Evolutionary conservation across 2,329 filamentous ascomycete genomes (phyloP), one percentile per base, ranked within the genome.

Genomic region (Pyrenochaeta sp.): DNA sequence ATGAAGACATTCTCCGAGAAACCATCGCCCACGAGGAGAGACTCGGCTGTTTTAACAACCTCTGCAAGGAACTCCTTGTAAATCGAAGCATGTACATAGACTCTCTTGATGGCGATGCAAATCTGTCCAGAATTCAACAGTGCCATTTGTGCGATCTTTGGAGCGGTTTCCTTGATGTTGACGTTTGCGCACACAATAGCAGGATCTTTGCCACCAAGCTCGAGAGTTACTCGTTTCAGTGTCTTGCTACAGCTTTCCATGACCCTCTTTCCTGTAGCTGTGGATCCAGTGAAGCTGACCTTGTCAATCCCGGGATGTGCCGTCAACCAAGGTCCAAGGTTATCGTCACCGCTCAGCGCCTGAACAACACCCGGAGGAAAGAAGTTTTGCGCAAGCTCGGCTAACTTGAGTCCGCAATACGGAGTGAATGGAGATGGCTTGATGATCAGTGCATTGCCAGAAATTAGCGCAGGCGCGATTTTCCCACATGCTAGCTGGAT

Each of bases 301-400:
- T 85, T 86, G 48, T 78, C 75, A 42, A 86, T 77, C 8, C 74
- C 79, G 0, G 81, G 80, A 54, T 87, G 83, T 7, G 67, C 69
- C 0, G 81, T 84, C 14, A 87, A 63, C 75, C 75, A 76, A 0
- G 82, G 81, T 1, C 84, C 83, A 2, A 86, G 76, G 28, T 73
- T 71, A 51, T 86, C 82, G 26, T 81, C 81, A 4, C 84, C 84
- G 27, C 78, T 79, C 3, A 87, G 65, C 0, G 74, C 79, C 51
- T 86, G 82, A 0, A 86, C 64, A 3, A 87, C 81, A 19, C 84
- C 84, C 0, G 81, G 78, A 0, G 82, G 82, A 65, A 86, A 83
- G 64, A 84, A 74, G 9, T 75, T 62, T 38, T 79, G 74, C 0
- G 74, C 81, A 1, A 87, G 61, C 61, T 86, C 82, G 4, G 76